Base-by-base conservation (phyloP, 202 grass and related monocot genomes). In the Carex arenaria region DNA sequence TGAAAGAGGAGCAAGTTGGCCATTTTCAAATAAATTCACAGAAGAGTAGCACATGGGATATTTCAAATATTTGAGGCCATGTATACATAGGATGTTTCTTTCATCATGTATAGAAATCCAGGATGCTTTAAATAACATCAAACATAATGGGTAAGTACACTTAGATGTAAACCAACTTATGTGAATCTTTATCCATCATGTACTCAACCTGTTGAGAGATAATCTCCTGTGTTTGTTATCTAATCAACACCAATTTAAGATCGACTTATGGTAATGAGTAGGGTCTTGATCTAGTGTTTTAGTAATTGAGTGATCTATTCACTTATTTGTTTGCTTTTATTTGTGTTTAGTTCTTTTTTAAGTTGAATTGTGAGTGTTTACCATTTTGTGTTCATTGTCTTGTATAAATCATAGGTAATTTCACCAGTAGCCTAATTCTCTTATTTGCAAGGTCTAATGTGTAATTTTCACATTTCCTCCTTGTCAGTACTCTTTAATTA, bases 141-240 rank as follows among this genome's bases (percentile, higher is more conserved):
- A 70, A 22, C 2, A 11, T 70, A 45, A 43, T 70, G n/a, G 67
- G 38, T 15, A 67, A 67, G 30, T 17, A 17, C 71, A 51, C 20
- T 53, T 53, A 26, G 45, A 32, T 74, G 36, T 80, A 57, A 34
- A 22, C 30, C 61, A 52, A 42, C 65, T 57, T 49, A 20, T 87
- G 19, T 84, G 22, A 80, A 85, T 79, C 59, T 70, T 81, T 77
- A 49, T 89, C 64, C 77, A 85, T 43, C 32, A 34, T 34, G 32
- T 34, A 34, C 32, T 34, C 32, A 34, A 34, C 2, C 32, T 34
- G 32, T 34, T 34, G 32, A 34, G 32, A 34, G 32, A 34, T 34
- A 34, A 34, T 34, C 32, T 34, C 32, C 32, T 34, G 32, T 34
- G 32, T 3, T 34, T 34, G 32, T 34, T 34, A 34, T 34, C 32